These are phyloP conservation scores for Takashimella tepidaria DNA, from an alignment of 1,284 basidiomycete genomes.

Conservation along the genomic window DNA sequence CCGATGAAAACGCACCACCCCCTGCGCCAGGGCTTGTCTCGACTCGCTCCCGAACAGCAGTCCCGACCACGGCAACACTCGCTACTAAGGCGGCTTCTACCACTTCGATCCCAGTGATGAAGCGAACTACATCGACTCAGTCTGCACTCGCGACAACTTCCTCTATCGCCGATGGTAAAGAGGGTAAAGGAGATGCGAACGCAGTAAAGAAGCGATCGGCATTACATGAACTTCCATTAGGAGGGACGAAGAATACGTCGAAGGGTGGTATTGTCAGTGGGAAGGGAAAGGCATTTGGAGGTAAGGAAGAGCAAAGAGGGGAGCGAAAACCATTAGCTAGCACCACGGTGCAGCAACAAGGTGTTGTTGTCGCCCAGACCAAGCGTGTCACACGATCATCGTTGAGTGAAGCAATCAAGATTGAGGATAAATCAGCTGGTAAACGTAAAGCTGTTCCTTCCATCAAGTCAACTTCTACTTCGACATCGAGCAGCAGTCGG, in stretches of 20 bases:
- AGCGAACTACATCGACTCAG: slow-evolving; percentile 23
- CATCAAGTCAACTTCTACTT: slow-evolving; percentile 7
- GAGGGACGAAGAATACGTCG: slow-evolving; percentile 16
- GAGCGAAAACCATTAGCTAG: slow-evolving; percentile 26
- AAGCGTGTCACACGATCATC: slow-evolving; percentile 4
- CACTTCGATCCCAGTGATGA: slow-evolving; percentile 37
- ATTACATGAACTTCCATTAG: slow-evolving; percentile 43
- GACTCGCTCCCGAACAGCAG: slow-evolving; percentile 21
- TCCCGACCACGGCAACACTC: slow-evolving; percentile 8
- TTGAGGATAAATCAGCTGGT: slow-evolving; percentile 17
- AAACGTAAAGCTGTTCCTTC: slow-evolving; percentile 27
- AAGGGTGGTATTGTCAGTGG: slow-evolving; percentile 7
- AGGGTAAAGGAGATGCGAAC: slow-evolving; percentile 12
- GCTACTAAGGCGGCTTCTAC: slow-evolving; percentile 12
- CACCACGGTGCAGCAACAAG: slow-evolving; percentile 13
- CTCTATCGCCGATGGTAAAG: slow-evolving; percentile 7
- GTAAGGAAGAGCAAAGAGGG: slow-evolving; percentile 7
- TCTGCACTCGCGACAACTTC: slow-evolving; percentile 10
- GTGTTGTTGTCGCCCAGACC: slow-evolving; percentile 5
- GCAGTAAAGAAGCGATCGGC: slow-evolving; percentile 33
- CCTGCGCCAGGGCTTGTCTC: slow-evolving; percentile 17
- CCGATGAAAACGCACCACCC: slow-evolving; percentile 44
- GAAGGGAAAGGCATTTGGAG: slow-evolving; percentile 12
- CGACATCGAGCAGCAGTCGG: not conserved
- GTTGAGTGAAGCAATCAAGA: slow-evolving; percentile 4